A percentile compares a stretch with the other conserved stretches of the same genome.
phyloP scores from a whole-genome alignment of 2,329 filamentous ascomycete genomes.

The Aspergillus ochraceus region DNA sequence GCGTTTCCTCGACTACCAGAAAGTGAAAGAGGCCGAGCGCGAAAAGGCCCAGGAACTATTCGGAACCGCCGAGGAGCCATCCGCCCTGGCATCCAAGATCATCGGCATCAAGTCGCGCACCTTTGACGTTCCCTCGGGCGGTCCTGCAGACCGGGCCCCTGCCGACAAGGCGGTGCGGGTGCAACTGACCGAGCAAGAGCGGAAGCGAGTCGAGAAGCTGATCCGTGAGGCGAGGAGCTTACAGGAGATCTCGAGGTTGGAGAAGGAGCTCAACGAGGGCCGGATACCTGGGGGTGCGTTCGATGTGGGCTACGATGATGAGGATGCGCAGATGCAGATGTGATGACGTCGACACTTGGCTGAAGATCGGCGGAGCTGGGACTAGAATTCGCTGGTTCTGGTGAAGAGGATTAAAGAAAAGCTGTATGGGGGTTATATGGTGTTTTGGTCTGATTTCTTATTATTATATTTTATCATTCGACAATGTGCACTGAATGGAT shows the following conservation, averaged over 20 bases:
- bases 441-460: neutral
- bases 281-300: slow-evolving; percentile 69
- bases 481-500: neutral
- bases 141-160: slow-evolving; percentile 41
- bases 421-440: neutral
- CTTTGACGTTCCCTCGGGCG: slow-evolving; percentile 56
- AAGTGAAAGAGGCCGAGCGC: slow-evolving; percentile 85
- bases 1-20: slow-evolving; percentile 87
- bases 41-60: slow-evolving; percentile 76
- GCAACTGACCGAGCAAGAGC: slow-evolving; percentile 85
- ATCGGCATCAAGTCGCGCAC: slow-evolving; percentile 79
- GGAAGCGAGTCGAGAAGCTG: slow-evolving; percentile 78
- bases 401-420: neutral
- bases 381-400: neutral
- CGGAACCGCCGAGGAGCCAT: slow-evolving; percentile 73
- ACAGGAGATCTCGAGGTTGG: slow-evolving; percentile 83
- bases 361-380: neutral
- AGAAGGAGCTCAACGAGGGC: slow-evolving; percentile 90
- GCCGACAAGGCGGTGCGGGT: slow-evolving; percentile 69
- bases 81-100: slow-evolving; percentile 78
- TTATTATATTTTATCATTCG: neutral
- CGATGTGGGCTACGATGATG: slow-evolving; percentile 33
- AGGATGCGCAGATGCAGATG: slow-evolving; percentile 39
- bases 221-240: slow-evolving; percentile 87
- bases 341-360: slow-evolving; percentile 21